Evolutionary conservation across 2,329 filamentous ascomycete genomes (phyloP).

Genomic region (Fusarium mexicanum): DNA sequence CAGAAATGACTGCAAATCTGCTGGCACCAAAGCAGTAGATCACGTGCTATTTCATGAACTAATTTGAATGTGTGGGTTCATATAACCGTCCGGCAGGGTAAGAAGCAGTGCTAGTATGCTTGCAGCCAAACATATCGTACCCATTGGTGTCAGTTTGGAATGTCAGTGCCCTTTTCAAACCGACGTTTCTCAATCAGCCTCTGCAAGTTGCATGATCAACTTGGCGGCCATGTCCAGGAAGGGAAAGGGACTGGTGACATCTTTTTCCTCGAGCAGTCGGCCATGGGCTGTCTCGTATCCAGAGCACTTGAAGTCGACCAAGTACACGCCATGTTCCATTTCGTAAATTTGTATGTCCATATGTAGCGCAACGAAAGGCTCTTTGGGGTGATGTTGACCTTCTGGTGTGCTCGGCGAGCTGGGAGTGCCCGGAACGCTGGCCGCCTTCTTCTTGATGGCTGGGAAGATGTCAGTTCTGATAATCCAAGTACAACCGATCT

Average conservation of each 20-base stretch:
- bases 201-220: conserved; percentile 91
- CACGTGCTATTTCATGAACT: neutral
- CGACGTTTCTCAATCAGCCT: conserved; percentile 66
- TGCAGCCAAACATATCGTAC: neutral
- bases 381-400: conserved; percentile 56
- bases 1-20: neutral
- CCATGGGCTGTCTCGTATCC: conserved; percentile 88
- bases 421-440: conserved; percentile 33
- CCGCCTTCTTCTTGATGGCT: conserved; percentile 42
- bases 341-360: conserved; percentile 96
- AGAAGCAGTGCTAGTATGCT: neutral
- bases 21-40: neutral
- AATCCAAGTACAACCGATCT: no score
- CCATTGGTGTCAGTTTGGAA: neutral
- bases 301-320: conserved; percentile 98
- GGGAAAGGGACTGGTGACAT: conserved; percentile 93
- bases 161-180: neutral
- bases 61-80: neutral
- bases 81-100: neutral
- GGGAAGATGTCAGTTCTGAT: conserved; percentile 36
- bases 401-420: conserved; percentile 43
- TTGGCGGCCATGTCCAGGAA: conserved; percentile 94
- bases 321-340: conserved; percentile 90
- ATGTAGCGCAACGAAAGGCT: conserved; percentile 86
- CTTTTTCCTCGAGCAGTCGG: conserved; percentile 85